Percentiles rank a stretch among this genome's conserved stretches.
Conservation (phyloP, 1,284 basidiomycete genomes). For the Xerocomus nothofagi region DNA sequence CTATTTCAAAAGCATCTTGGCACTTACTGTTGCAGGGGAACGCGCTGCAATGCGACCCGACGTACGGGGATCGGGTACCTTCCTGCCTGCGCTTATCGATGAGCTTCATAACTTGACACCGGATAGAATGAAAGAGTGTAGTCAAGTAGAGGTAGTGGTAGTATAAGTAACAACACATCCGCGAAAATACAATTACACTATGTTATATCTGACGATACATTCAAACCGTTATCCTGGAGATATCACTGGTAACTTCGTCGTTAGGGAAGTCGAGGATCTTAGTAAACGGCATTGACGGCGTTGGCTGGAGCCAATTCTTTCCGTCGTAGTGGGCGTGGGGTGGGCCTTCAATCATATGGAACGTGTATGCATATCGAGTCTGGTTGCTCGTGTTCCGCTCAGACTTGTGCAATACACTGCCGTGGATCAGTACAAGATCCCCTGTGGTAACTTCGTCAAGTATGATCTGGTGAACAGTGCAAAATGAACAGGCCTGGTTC, state of each 20-base stretch:
- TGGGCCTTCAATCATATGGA: constrained; percentile 84
- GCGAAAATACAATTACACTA: not conserved
- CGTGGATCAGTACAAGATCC: constrained; percentile 88
- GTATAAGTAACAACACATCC: not conserved
- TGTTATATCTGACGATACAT: not conserved
- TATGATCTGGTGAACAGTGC: not conserved
- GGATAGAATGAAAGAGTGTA: constrained; percentile 48
- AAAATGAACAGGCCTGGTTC: constrained; percentile 59
- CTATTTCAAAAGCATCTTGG: constrained; percentile 62
- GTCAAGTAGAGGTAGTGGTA: constrained; percentile 48
- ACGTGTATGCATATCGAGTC: constrained; percentile 90
- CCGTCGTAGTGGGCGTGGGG: constrained; percentile 67
- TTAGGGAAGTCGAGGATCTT: constrained; percentile 51
- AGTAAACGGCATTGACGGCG: constrained; percentile 76
- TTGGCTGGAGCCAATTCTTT: constrained; percentile 91
- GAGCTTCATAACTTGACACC: constrained; percentile 67
- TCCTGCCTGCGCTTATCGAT: constrained; percentile 86
- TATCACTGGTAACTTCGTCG: constrained; percentile 1
- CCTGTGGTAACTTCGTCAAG: constrained; percentile 42
- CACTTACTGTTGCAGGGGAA: constrained; percentile 84
- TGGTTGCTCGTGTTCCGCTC: constrained; percentile 71
- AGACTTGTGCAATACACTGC: constrained; percentile 86
- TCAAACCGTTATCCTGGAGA: not conserved
- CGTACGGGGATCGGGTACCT: constrained; percentile 85
- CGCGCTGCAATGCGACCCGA: constrained; percentile 66